These are phyloP conservation scores for Craterostigma plantagineum DNA, from an alignment of 257 asterid genomes.

Conservation along the genomic window DNA sequence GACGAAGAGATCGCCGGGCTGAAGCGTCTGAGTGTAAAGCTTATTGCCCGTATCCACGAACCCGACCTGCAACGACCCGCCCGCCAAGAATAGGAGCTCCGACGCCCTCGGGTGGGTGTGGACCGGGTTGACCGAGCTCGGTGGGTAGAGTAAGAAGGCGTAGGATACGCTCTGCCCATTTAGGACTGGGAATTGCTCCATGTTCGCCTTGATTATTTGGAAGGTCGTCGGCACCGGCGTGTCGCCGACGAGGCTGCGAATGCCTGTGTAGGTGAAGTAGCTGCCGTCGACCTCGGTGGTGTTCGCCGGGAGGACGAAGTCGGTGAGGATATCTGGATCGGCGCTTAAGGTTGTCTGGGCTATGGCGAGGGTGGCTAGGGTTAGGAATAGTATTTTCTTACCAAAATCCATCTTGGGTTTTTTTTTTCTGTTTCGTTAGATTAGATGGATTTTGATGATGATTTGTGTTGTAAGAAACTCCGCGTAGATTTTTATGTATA, in stretches of 20 bases:
- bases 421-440: not conserved
- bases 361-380: conserved; percentile 8
- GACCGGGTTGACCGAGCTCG: conserved; percentile 31
- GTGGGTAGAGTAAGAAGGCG: conserved; percentile 30
- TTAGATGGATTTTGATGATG: not conserved
- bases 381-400: conserved; percentile 6
- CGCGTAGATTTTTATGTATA: too few relatives aligned
- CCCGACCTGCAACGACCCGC: conserved; percentile 35
- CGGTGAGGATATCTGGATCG: conserved; percentile 29
- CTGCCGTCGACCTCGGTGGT: conserved; percentile 10
- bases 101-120: conserved; percentile 34
- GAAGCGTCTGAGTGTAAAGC: conserved; percentile 25
- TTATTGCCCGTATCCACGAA: conserved; percentile 31
- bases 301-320: conserved; percentile 19
- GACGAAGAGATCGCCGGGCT: conserved; percentile 24
- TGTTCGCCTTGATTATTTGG: conserved; percentile 20
- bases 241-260: conserved; percentile 14
- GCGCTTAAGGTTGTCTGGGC: conserved; percentile 11
- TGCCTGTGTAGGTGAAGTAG: conserved; percentile 39
- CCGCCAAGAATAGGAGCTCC: conserved; percentile 33
- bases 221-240: conserved; percentile 19
- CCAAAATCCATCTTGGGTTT: not conserved
- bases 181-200: conserved; percentile 31
- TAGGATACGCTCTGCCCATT: conserved; percentile 36
- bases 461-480: not conserved